Evolutionary conservation across 768 basidiomycete genomes (phyloP), one percentile per base, ranked within the genome.

Genomic region (Coprinellus aureogranulatus): DNA sequence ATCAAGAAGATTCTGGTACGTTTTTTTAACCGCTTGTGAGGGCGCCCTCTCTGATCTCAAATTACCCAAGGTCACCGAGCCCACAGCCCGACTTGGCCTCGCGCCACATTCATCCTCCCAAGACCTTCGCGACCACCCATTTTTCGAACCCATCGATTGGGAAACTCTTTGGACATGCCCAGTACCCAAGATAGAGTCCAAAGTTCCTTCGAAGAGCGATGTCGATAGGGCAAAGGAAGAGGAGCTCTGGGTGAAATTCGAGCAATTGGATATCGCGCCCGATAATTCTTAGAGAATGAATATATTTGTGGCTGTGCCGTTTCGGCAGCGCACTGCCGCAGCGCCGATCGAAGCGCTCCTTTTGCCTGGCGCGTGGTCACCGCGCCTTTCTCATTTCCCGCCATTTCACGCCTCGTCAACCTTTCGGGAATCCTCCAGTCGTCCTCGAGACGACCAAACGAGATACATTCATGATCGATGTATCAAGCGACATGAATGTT

Each of bases 1-100:
- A 81, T 98, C 20, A 78, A 83, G 64, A 79, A 78, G 55, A 80
- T 98, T 4, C 74, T 99, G 62, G 93, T 96, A 46, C 57, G 82
- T 73, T n/a, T n/a, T 22, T 28, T 5, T 60, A 12, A 20, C n/a
- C 49, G 39, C 1, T 44, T 28, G 47, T 47, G 47, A 37, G 25
- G 55, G 49, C 18, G 14, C 22, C 23, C 1, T n/a, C 45, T n/a
- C 25, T 42, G 14, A 42, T 46, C 45, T 59, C 16, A 28, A 27
- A 12, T 57, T 37, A 31, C 27, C 39, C 11, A 53, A 84, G 86
- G 77, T 85, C 27, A 76, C 74, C 18, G 82, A 90, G 49, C 87
- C 89, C 1, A 57, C 66, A 12, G 75, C 82, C 34, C 80, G 89
- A 11, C 71, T 90, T 9, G 89, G 89, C 8, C 82, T 83, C 3